Conservation (phyloP, 108 stramenopile species). For the Mayamaea pseudoterrestris region DNA sequence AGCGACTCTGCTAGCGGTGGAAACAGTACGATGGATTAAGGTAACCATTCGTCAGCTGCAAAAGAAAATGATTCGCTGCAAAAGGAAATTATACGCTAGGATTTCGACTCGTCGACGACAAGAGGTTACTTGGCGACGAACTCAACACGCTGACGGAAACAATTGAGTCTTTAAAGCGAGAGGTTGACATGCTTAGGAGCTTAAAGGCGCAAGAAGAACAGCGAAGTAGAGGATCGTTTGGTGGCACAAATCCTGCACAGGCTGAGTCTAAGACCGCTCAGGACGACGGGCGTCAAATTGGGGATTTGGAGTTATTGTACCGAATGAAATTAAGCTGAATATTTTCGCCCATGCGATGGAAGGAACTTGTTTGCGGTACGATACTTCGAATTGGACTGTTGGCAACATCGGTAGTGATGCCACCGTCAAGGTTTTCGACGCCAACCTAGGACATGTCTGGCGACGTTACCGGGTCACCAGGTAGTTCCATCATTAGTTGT, state of each 20-base stretch:
- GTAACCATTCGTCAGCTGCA: conserved; percentile 60
- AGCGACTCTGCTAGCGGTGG: conserved; percentile 52
- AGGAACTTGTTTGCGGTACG: conserved; percentile 55
- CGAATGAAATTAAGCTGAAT: conserved; percentile 37
- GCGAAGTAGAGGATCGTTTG: conserved; percentile 8
- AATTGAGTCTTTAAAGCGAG: conserved; percentile 48
- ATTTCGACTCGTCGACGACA: conserved; percentile 42
- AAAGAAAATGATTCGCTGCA: conserved; percentile 55
- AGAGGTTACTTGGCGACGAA: conserved; percentile 52
- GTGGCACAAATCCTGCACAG: neutral
- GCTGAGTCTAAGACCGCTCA: too few relatives aligned
- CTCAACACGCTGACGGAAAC: conserved; percentile 65
- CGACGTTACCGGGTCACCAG: conserved; percentile 40
- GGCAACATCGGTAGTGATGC: conserved; percentile 57
- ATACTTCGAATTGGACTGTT: conserved; percentile 42
- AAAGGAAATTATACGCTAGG: conserved; percentile 45
- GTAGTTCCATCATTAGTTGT: conserved; percentile 49
- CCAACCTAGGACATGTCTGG: conserved; percentile 43
- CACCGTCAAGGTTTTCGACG: conserved; percentile 67
- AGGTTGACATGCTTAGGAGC: conserved; percentile 44
- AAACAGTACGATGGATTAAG: conserved; percentile 68
- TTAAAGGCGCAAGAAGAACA: conserved; percentile 26
- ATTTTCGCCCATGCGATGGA: conserved; percentile 52
- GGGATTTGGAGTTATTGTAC: conserved; percentile 36
- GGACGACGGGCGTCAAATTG: conserved; percentile 29